Base-by-base conservation (phyloP, 768 basidiomycete species). In the Mycena venus region DNA sequence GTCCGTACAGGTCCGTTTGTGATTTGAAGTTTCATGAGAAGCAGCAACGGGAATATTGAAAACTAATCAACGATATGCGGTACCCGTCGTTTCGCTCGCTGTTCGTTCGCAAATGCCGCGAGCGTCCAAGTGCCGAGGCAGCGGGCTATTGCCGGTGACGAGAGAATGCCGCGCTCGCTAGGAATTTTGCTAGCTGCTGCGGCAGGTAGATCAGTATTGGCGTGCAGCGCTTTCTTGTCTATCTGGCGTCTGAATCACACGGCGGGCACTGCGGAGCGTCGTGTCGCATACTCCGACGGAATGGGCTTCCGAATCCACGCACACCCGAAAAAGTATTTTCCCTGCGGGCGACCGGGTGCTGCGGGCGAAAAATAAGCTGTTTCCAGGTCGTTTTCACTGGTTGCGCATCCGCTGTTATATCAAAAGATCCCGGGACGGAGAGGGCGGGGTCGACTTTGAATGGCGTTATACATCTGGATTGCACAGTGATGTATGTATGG, bases 401-500 rank as follows among this genome's bases (percentile, higher is more conserved):
- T n/a, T 65, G 25, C 34, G 27, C 42, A 40, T 67, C 38, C 56
- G 56, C 29, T 44, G 56, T 25, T 58, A 19, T 51, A 61, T 69
- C 58, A 60, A 68, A 66, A 60, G 68, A 68, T 68, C 7, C 27
- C 47, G 32, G 58, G 34, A 12, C 58, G 68, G 42, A 40, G 61
- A 63, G 31, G 59, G 15, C 23, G 23, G 34, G 4, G 36, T 60
- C 11, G 32, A 34, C n/a, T n/a, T 27, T 29, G 66, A 53, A 65
- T 51, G 60, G 36, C 23, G 70, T 32, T n/a, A 51, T 55, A 49
- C 56, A 53, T 63, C 42, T 53, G 47, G 55, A 56, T 25, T 47
- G 55, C 58, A 66, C 71, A n/a, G 31, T 49, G 71, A 66, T 66
- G 70, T 32, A 63, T 51, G 44, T 63, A 61, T 40, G 68, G 27